phyloP scores from a whole-genome alignment of 83 land plant species.

The Picea abies region DNA sequence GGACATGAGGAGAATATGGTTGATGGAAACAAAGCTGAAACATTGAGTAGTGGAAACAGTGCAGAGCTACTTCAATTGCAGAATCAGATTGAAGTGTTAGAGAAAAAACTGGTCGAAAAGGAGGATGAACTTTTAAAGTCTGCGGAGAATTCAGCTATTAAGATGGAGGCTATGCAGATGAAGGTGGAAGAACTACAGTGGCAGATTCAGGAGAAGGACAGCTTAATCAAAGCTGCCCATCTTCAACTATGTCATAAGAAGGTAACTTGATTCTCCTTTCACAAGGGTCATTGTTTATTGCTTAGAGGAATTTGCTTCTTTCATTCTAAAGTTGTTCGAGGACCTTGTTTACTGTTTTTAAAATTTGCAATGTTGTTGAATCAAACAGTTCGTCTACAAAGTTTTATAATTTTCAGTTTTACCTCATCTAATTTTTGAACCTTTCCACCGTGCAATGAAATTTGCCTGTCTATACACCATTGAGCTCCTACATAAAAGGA shows the following conservation, averaged over 20 bases:
- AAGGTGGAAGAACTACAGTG: slow-evolving; percentile 1
- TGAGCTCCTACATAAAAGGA: background rate
- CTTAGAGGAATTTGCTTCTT: background rate
- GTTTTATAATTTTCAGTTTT: background rate
- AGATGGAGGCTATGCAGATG: background rate
- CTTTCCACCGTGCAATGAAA: background rate
- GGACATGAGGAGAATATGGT: background rate
- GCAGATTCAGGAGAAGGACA: background rate
- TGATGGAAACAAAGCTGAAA: slow-evolving; percentile 3
- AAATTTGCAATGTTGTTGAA: background rate
- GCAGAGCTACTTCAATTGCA: slow-evolving; percentile 7
- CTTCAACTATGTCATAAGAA: slow-evolving; percentile 16
- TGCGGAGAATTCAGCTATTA: background rate
- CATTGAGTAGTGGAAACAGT: background rate
- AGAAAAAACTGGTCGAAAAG: slow-evolving; percentile 6
- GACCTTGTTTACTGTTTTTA: too few relatives aligned
- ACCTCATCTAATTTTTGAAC: background rate
- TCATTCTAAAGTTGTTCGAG: background rate
- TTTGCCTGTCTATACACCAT: background rate
- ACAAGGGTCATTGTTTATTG: background rate
- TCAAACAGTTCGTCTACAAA: too few relatives aligned
- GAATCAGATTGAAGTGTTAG: slow-evolving; percentile 3
- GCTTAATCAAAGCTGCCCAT: slow-evolving; percentile 2
- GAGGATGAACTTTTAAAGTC: slow-evolving; percentile 10
- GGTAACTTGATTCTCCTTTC: slow-evolving; percentile 1